These are phyloP conservation scores for Didymosphaeria variabile DNA, from an alignment of 2,329 filamentous ascomycete genomes.

Conservation along the genomic window DNA sequence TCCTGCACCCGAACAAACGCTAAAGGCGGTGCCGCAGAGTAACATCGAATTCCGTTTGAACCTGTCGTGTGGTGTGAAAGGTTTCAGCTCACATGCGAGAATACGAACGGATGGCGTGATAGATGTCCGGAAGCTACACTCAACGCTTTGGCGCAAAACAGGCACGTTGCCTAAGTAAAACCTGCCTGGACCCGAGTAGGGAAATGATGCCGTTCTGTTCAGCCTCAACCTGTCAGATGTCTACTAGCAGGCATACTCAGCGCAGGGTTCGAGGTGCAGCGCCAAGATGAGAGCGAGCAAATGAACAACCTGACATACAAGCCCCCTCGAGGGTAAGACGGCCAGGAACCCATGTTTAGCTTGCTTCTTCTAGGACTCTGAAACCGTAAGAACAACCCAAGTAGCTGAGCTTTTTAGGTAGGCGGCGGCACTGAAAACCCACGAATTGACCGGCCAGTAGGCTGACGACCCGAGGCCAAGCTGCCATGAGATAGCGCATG, in stretches of 20 bases:
- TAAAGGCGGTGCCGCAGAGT: background rate
- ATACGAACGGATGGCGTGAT: background rate
- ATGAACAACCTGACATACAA: background rate
- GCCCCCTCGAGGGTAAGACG: background rate
- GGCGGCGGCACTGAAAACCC: too few relatives aligned
- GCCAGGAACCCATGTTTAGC: too few relatives aligned
- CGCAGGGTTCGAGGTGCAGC: background rate
- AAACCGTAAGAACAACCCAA: too few relatives aligned
- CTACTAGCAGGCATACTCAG: background rate
- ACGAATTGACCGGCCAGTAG: too few relatives aligned
- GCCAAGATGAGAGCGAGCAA: background rate
- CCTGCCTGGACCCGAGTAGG: too few relatives aligned
- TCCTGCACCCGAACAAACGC: conserved; percentile 7
- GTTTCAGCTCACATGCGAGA: background rate
- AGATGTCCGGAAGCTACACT: background rate
- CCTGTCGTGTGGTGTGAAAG: background rate
- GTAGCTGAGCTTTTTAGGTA: too few relatives aligned
- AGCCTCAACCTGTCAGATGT: background rate
- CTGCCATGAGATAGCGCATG: too few relatives aligned
- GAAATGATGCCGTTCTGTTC: too few relatives aligned
- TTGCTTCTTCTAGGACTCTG: too few relatives aligned
- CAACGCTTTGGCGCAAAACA: background rate
- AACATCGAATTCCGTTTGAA: background rate
- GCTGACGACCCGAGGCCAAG: too few relatives aligned
- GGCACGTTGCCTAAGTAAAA: too few relatives aligned